Base-by-base conservation (phyloP, 108 stramenopile species). In the Cylindrotheca closterium region DNA sequence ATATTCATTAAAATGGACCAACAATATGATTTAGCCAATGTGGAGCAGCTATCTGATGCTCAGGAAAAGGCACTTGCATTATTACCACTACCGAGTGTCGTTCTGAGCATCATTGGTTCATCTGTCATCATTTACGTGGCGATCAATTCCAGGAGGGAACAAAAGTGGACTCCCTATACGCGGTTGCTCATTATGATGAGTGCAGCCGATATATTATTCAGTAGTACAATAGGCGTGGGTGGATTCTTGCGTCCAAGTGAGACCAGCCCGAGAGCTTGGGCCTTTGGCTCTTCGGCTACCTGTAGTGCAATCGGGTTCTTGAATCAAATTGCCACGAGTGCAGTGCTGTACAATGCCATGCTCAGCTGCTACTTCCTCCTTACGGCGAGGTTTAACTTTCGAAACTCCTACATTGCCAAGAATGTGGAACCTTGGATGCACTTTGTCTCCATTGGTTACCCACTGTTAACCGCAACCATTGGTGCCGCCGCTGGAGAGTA, bases 291-390 rank as follows among this genome's bases (percentile, higher is more conserved):
- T 17, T n/a, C 60, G 27, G 71, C 66, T 7, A 60, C 77, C n/a
- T 78, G 77, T 34, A 33, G 54, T 23, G 22, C 52, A 24, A 17
- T 51, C 2, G 77, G 70, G 1, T 71, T 78, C 45, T 34, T 78
- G 4, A 49, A 45, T 15, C 65, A 78, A 7, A 5, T 71, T 22
- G 15, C 57, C 18, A 23, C 66, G 47, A 31, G 66, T 3, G 57
- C 51, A 0, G 15, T 59, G 15, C 21, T 67, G 22, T 78, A 78
- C 65, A 72, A 71, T 47, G 65, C 61, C 23, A 29, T 60, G 22
- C 37, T 78, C 31, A 42, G 47, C 25, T 70, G 45, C 22, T 77
- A 66, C 51, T 78, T 54, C 46, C 65, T 71, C 52, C 29, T 71
- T 18, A 57, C 71, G 12, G 56, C 66, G 19, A 34, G 70, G 1